A percentile compares a stretch with the other conserved stretches of the same genome.
Evolutionary conservation across 1,284 basidiomycete species (phyloP).

Genomic region (Irpex lacteus): DNA sequence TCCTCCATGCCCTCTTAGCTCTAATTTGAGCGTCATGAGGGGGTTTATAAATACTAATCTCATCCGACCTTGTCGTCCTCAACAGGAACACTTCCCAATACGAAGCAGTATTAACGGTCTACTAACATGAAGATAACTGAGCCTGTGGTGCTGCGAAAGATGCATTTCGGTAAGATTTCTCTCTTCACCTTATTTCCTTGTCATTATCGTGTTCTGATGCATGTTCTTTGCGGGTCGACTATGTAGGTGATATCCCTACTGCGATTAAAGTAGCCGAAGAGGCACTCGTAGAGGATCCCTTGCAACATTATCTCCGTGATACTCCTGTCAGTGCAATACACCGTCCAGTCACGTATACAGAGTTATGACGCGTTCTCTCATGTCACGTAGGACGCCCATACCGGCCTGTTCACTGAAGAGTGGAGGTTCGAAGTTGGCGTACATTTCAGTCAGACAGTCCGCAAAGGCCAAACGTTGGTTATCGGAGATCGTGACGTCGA

Average conservation of each 20-base stretch:
- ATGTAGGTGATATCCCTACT: slow-evolving; percentile 15
- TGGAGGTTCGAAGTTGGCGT: not conserved
- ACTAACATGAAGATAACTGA: not conserved
- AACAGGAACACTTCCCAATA: too few species aligned
- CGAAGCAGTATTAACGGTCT: too few species aligned
- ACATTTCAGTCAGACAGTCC: not conserved
- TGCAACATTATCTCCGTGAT: slow-evolving; percentile 1
- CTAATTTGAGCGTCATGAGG: too few species aligned
- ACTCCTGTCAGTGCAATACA: not conserved
- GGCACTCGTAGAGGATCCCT: not conserved
- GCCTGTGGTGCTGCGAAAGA: not conserved
- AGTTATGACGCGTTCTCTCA: not conserved
- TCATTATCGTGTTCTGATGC: not conserved
- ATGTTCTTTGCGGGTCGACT: too few species aligned
- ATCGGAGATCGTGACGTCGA: not conserved
- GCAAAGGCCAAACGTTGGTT: not conserved
- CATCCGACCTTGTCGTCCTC: too few species aligned
- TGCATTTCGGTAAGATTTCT: not conserved
- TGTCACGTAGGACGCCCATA: not conserved
- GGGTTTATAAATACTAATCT: too few species aligned
- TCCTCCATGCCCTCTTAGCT: too few species aligned
- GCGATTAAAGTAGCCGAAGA: not conserved
- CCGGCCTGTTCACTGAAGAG: not conserved
- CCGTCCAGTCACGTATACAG: not conserved
- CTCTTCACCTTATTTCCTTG: too few species aligned